These are phyloP conservation scores for Oryza officinalis DNA, from an alignment of 176 grass and related monocot species.

Conservation along the genomic window DNA sequence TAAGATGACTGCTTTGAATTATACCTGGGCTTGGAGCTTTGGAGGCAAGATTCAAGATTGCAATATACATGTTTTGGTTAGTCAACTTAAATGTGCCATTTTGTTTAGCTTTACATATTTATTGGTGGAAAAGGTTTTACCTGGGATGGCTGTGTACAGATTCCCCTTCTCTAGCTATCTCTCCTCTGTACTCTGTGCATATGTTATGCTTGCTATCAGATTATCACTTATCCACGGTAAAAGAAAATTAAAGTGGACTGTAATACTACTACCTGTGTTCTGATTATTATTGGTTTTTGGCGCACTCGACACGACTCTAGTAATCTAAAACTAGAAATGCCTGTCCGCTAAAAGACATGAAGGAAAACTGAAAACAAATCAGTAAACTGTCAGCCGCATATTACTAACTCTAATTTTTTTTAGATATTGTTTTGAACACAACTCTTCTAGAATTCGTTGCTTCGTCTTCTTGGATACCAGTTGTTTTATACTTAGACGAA, in stretches of 20 bases:
- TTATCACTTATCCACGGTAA: background rate
- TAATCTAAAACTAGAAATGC: too few species aligned
- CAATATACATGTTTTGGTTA: conserved; percentile 19
- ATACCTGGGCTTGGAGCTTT: background rate
- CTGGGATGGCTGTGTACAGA: conserved; percentile 23
- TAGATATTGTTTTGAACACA: too few species aligned
- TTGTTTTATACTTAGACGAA: background rate
- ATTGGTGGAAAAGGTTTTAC: conserved; percentile 1
- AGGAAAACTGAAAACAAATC: background rate
- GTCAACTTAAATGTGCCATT: background rate
- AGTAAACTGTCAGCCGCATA: background rate
- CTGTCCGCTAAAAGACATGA: background rate
- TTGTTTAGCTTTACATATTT: background rate
- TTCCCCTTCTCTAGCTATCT: background rate
- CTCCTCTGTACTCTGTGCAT: conserved; percentile 4
- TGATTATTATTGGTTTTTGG: background rate
- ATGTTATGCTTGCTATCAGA: background rate
- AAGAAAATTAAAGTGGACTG: background rate
- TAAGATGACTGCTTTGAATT: conserved; percentile 46
- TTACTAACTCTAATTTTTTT: background rate
- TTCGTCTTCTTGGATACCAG: background rate
- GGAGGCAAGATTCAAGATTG: conserved; percentile 3
- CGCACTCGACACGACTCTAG: too few species aligned
- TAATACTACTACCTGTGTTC: background rate
- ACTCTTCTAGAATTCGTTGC: background rate